Conservation (phyloP, 108 stramenopile species). For the Thalassiosira profunda region DNA sequence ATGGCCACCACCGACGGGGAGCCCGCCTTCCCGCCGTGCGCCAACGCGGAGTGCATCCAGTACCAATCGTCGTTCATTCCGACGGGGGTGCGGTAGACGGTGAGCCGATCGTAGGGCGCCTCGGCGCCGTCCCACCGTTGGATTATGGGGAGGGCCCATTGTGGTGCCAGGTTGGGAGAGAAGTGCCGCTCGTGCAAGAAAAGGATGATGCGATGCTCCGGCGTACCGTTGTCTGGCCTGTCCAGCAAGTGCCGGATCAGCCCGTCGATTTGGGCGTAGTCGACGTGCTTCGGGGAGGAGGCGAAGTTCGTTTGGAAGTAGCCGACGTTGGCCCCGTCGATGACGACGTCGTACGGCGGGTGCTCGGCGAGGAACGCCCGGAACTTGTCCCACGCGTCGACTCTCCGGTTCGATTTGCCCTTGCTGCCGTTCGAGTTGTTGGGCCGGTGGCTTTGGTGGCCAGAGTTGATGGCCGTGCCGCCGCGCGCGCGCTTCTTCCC, state of each 20-base stretch:
- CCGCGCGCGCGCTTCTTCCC: conserved; percentile 63
- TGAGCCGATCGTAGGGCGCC: conserved; percentile 34
- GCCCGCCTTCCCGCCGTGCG: conserved; percentile 32
- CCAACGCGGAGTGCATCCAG: conserved; percentile 96
- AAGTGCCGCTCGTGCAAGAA: conserved; percentile 91
- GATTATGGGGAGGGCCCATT: conserved; percentile 50
- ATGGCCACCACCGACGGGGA: conserved; percentile 74
- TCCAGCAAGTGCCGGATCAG: conserved; percentile 70
- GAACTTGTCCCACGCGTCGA: conserved; percentile 44
- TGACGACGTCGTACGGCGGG: conserved; percentile 66
- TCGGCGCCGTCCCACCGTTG: conserved; percentile 52
- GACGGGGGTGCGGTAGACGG: conserved; percentile 69
- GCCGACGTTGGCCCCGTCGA: conserved; percentile 99
- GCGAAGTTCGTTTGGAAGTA: conserved; percentile 93
- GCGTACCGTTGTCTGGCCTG: conserved; percentile 5
- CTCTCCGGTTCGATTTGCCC: conserved; percentile 25
- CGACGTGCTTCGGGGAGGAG: conserved; percentile 85
- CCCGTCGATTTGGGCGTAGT: conserved; percentile 94
- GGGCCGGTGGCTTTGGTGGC: conserved; percentile 4
- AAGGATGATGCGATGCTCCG: conserved; percentile 45
- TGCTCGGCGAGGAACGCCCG: conserved; percentile 34
- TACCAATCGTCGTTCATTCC: conserved; percentile 99
- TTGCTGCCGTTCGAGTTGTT: conserved; percentile 1
- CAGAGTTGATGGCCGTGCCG: conserved; percentile 8
- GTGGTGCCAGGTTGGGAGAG: conserved; percentile 54